Evolutionary conservation across 305 asterid genomes (phyloP).

Genomic region (Coffea humblotiana): DNA sequence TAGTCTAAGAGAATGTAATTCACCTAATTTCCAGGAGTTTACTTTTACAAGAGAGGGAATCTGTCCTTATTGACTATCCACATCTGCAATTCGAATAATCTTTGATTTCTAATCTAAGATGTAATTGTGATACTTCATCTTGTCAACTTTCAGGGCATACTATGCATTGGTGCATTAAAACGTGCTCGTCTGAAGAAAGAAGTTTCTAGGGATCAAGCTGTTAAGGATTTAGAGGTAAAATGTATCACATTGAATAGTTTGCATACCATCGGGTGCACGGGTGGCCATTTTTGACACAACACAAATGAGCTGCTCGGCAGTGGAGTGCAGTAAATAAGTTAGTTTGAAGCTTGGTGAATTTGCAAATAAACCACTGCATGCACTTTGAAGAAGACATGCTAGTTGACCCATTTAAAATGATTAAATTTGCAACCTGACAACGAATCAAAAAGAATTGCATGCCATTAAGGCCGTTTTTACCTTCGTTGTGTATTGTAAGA

Average conservation of each 20-base stretch:
- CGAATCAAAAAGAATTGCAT: background rate
- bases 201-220: slow-evolving; percentile 74
- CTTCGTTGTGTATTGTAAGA: too few relatives aligned
- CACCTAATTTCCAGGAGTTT: background rate
- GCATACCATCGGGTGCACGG: background rate
- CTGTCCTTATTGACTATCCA: background rate
- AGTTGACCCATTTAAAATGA: background rate
- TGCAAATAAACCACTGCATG: too few relatives aligned
- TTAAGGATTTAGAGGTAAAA: slow-evolving; percentile 77
- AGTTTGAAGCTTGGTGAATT: background rate
- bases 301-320: background rate
- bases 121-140: background rate
- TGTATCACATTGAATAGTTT: slow-evolving; percentile 13
- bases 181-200: slow-evolving; percentile 82
- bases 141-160: slow-evolving; percentile 52
- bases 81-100: background rate
- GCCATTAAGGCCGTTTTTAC: background rate
- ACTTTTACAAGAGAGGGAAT: background rate
- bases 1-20: background rate
- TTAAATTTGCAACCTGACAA: background rate
- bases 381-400: too few relatives aligned
- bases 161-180: slow-evolving; percentile 81
- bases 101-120: background rate
- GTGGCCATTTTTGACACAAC: background rate
- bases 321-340: background rate